Percentiles rank a stretch among this genome's conserved stretches.
Evolutionary conservation across 805 yeast genomes (phyloP).

Genomic region (Yamadazyma sp.): DNA sequence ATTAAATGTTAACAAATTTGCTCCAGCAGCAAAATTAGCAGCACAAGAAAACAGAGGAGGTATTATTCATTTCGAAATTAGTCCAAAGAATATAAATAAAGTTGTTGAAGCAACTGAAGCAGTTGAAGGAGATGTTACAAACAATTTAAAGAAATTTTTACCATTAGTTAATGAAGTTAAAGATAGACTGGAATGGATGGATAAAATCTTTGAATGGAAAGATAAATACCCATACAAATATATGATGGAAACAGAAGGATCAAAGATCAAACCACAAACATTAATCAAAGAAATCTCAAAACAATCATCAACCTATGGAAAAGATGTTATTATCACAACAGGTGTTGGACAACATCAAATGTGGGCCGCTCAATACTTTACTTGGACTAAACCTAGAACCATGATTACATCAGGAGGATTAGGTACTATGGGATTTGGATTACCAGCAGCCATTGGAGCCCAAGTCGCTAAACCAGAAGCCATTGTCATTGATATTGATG

Average conservation of each 20-base stretch:
- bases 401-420: conserved; percentile 98
- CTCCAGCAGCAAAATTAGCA: conserved; percentile 90
- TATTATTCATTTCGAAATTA: conserved; percentile 91
- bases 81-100: conserved; percentile 96
- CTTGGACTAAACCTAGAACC: conserved; percentile 89
- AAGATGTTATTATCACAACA: conserved; percentile 85
- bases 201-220: conserved; percentile 76
- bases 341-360: conserved; percentile 99
- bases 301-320: conserved; percentile 59
- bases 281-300: conserved; percentile 74
- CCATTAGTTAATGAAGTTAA: conserved; percentile 66
- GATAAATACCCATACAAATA: conserved; percentile 81
- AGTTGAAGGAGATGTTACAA: conserved; percentile 91
- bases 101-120: conserved; percentile 96
- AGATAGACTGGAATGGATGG: conserved; percentile 78
- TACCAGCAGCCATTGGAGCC: conserved; percentile 98
- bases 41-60: conserved; percentile 91
- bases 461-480: conserved; percentile 96
- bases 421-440: conserved; percentile 98
- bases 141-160: conserved; percentile 67
- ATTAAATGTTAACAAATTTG: conserved; percentile 78
- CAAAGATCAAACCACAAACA: conserved; percentile 89
- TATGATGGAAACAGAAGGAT: conserved; percentile 74
- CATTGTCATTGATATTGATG: conserved; percentile 93
- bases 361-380: conserved; percentile 99